phyloP scores from a whole-genome alignment of 768 basidiomycete species.

The Boletus subcaerulescens region DNA sequence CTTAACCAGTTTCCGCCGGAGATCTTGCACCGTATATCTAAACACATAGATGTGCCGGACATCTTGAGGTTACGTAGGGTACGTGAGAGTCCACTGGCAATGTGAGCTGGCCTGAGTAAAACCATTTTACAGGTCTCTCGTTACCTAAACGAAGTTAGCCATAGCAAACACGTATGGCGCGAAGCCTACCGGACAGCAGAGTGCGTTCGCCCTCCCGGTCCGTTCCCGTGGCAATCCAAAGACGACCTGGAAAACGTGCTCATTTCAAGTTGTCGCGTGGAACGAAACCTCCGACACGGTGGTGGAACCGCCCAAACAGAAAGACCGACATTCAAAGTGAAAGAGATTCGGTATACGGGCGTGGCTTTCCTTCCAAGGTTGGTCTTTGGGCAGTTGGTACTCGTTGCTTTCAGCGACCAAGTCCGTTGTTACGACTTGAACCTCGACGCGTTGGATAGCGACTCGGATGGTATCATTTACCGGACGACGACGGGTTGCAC shows the following conservation, averaged over 20 bases:
- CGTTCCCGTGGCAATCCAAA: slow-evolving; percentile 12
- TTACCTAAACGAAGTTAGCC: background rate
- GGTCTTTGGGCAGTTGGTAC: slow-evolving; percentile 15
- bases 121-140: background rate
- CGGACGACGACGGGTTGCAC: background rate
- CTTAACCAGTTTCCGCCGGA: slow-evolving; percentile 15
- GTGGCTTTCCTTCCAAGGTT: background rate
- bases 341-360: slow-evolving; percentile 4
- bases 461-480: background rate
- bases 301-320: background rate
- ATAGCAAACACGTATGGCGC: slow-evolving; percentile 14
- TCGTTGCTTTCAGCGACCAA: slow-evolving; percentile 11
- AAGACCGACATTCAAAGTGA: background rate
- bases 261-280: slow-evolving; percentile 6
- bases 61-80: slow-evolving; percentile 18
- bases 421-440: slow-evolving; percentile 16
- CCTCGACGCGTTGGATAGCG: background rate
- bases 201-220: background rate
- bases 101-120: no score
- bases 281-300: slow-evolving; percentile 1
- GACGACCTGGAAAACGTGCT: slow-evolving; percentile 15
- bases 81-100: background rate
- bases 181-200: slow-evolving; percentile 6
- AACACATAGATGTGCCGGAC: slow-evolving; percentile 15
- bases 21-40: slow-evolving; percentile 5